These are phyloP conservation scores for Trichosporon asahii DNA, from an alignment of 1,284 basidiomycete genomes.

Conservation along the genomic window DNA sequence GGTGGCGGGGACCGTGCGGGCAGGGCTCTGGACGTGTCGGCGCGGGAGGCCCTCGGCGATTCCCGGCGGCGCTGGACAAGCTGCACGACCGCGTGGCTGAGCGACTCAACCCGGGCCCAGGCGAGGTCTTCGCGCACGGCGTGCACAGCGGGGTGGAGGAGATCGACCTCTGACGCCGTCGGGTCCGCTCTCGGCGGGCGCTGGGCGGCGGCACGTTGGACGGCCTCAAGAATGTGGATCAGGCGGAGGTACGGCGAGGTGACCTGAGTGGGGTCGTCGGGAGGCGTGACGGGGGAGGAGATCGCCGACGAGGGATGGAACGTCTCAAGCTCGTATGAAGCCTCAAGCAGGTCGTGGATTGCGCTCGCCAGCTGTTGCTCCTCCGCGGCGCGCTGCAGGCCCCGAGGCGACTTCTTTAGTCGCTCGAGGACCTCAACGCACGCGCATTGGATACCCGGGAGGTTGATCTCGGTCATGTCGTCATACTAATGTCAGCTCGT, in stretches of 20 bases:
- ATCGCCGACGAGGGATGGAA: conserved; percentile 27
- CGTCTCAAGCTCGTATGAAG: conserved; percentile 41
- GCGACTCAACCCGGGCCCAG: conserved; percentile 35
- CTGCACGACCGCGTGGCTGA: conserved; percentile 29
- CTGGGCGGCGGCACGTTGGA: conserved; percentile 12
- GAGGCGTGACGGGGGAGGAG: conserved; percentile 19
- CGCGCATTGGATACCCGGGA: conserved; percentile 33
- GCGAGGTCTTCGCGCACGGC: conserved; percentile 35
- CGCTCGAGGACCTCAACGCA: conserved; percentile 31
- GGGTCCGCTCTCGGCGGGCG: neutral
- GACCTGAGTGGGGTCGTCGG: conserved; percentile 6
- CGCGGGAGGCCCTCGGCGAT: neutral
- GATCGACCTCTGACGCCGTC: neutral
- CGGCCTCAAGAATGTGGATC: conserved; percentile 11
- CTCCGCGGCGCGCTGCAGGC: neutral
- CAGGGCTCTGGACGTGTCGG: neutral
- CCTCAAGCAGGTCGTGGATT: conserved; percentile 41
- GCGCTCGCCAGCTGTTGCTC: conserved; percentile 32
- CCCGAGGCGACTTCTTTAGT: conserved; percentile 14
- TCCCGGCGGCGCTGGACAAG: conserved; percentile 24
- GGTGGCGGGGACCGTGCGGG: conserved; percentile 18
- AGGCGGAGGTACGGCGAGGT: conserved; percentile 16
- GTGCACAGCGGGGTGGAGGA: conserved; percentile 30
- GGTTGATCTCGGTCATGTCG: conserved; percentile 27
- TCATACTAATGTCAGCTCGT: conserved; percentile 15